Evolutionary conservation across 164 flowering plant species (phyloP), one percentile per base, ranked within the genome.

Genomic region (Pachysandra terminalis): DNA sequence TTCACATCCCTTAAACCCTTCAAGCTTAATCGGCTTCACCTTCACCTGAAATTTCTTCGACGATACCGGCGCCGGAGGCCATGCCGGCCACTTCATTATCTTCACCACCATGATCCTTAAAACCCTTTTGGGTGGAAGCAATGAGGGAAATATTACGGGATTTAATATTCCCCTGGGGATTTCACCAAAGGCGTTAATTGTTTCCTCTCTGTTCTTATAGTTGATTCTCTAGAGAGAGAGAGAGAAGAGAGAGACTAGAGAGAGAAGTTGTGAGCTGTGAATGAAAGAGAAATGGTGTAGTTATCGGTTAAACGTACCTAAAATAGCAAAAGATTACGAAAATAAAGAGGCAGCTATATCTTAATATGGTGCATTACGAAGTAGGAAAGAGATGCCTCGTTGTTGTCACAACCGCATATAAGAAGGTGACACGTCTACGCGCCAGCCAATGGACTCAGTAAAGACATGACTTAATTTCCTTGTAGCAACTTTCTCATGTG

Each of bases 11-110:
- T n/a, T 26, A 5, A 68, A 35, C 0, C 80, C 82, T 64, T 83
- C 76, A 0, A 85, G 79, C 80, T 73, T 83, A 71, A 70, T 19
- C 25, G 63, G 66, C 63, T 64, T 74, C 65, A 80, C 71, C 77
- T 74, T 80, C 68, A 81, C 85, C 21, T 65, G 73, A 22, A 71
- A 69, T 76, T 73, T 80, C 75, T 66, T 73, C 24, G 58, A 26
- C 19, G 28, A 40, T 7, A 32, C 37, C 59, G 62, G 25, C 21
- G 55, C 32, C 61, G 68, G 63, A 26, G 77, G 63, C 75, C 77
- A 64, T 23, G 72, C 68, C 51, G 79, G 64, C 81, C 79, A 82
- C 61, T 67, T 74, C 80, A 75, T 73, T 78, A 45, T 73, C 75
- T 59, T 68, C 69, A 70, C 61, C 68, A 59, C 59, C 7, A 26